Conservation (phyloP, 345 rosid species). For the Moricandia arvensis region DNA sequence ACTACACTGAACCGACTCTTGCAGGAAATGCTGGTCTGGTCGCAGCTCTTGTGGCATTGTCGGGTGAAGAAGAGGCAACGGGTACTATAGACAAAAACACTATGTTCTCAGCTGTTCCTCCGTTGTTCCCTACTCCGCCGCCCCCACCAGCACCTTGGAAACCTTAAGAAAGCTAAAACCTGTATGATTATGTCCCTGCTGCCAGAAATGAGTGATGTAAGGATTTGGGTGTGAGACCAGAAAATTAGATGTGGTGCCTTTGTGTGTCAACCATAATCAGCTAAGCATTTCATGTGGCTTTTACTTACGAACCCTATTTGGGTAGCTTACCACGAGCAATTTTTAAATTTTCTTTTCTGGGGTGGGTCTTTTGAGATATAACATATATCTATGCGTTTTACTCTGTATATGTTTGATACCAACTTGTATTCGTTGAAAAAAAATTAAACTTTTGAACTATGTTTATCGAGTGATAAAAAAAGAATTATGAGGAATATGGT, state of each 20-base stretch:
- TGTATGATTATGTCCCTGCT: slow-evolving; percentile 7
- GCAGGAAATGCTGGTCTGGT: slow-evolving; percentile 96
- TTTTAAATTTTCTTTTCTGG: not conserved
- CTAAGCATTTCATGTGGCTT: slow-evolving; percentile 34
- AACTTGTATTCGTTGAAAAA: slow-evolving; percentile 36
- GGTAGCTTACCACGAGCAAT: slow-evolving; percentile 19
- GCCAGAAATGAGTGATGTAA: slow-evolving; percentile 7
- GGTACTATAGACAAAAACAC: slow-evolving; percentile 83
- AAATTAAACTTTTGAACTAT: not conserved
- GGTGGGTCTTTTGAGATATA: slow-evolving; percentile 33
- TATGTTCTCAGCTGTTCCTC: slow-evolving; percentile 90
- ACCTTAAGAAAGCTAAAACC: slow-evolving; percentile 50
- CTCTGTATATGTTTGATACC: slow-evolving; percentile 35
- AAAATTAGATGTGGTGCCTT: slow-evolving; percentile 13
- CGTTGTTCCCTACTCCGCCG: slow-evolving; percentile 93
- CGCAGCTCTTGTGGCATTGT: slow-evolving; percentile 86
- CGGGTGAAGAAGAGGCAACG: slow-evolving; percentile 56
- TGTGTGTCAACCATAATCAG: slow-evolving; percentile 25
- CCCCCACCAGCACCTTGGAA: slow-evolving; percentile 99
- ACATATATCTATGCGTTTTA: slow-evolving; percentile 27
- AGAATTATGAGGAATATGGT: no score
- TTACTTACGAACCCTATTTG: slow-evolving; percentile 20
- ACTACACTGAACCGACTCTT: slow-evolving; percentile 93
- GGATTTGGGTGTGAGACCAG: slow-evolving; percentile 21
- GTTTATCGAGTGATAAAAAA: not conserved